These are phyloP conservation scores for Macrophomina phaseolina DNA, from an alignment of 2,329 filamentous ascomycete species.

Conservation along the genomic window DNA sequence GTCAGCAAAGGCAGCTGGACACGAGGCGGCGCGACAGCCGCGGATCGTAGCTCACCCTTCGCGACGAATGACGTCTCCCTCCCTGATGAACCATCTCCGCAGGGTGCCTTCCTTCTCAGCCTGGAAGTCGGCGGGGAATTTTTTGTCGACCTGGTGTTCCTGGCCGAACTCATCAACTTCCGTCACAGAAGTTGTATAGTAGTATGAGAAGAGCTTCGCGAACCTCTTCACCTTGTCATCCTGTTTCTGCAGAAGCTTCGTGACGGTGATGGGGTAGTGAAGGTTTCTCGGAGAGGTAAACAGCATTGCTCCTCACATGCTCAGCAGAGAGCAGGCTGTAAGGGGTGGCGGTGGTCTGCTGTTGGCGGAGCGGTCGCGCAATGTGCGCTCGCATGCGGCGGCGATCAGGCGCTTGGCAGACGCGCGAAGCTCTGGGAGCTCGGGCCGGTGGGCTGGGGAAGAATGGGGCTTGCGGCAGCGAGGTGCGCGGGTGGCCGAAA, in stretches of 20 bases:
- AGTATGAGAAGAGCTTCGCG: conserved; percentile 83
- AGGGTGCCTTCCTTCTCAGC: conserved; percentile 83
- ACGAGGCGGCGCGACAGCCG: neutral
- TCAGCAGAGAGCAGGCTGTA: conserved; percentile 34
- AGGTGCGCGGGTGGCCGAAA: conserved; percentile 1
- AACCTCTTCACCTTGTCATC: conserved; percentile 78
- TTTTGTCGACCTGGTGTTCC: conserved; percentile 69
- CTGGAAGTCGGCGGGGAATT: conserved; percentile 79
- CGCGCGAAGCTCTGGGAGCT: conserved; percentile 26
- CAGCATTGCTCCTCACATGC: conserved; percentile 50
- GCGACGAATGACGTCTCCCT: conserved; percentile 61
- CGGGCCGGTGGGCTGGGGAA: conserved; percentile 21
- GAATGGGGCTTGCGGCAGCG: conserved; percentile 1
- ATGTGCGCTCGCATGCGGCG: conserved; percentile 22
- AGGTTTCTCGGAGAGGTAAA: conserved; percentile 60
- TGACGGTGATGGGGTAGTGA: conserved; percentile 93
- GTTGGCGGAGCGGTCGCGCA: conserved; percentile 7
- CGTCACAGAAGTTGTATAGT: conserved; percentile 75
- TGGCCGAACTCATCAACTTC: conserved; percentile 75
- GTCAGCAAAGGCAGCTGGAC: conserved; percentile 22
- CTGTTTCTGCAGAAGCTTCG: conserved; percentile 76
- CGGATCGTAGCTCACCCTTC: conserved; percentile 16
- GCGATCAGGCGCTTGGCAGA: conserved; percentile 20
- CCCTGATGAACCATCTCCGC: conserved; percentile 73
- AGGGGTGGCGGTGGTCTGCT: neutral